Conservation (phyloP, 306 rosid species). For the Ormosia semicastrata region DNA sequence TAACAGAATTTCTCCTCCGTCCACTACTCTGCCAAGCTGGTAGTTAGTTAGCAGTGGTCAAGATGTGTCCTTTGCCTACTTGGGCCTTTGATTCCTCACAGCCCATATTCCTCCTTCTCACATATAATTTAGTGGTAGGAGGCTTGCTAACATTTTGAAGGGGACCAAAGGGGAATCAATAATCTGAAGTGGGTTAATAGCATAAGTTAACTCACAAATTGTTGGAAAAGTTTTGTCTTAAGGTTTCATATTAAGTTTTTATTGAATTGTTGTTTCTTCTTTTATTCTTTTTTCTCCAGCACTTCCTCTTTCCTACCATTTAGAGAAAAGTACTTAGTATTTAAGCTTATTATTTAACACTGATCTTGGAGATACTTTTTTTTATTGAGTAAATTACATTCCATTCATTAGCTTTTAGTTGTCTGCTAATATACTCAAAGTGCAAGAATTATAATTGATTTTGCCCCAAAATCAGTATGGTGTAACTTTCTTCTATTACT, state of each 20-base stretch:
- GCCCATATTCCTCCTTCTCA: neutral
- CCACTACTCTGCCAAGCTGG: neutral
- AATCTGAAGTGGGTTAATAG: neutral
- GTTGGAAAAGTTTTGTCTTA: neutral
- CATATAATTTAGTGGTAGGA: constrained; percentile 5
- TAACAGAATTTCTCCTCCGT: neutral
- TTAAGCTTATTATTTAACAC: neutral
- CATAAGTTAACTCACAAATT: neutral
- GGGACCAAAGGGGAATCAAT: constrained; percentile 4
- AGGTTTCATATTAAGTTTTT: constrained; percentile 1
- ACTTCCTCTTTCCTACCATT: neutral
- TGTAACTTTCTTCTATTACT: neutral
- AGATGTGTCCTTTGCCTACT: constrained; percentile 6
- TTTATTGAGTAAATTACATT: constrained; percentile 5
- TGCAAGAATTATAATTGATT: neutral
- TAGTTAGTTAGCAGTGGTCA: constrained; percentile 17
- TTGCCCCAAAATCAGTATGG: neutral
- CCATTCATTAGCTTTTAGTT: neutral
- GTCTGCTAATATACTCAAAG: neutral
- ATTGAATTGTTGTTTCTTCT: constrained; percentile 7
- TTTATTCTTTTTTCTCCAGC: neutral
- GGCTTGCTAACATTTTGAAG: constrained; percentile 5
- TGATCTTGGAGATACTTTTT: neutral
- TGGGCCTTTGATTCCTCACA: constrained; percentile 5
- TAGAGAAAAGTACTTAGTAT: neutral